Base-by-base conservation (phyloP, 306 rosid genomes). In the Lotus japonicus region DNA sequence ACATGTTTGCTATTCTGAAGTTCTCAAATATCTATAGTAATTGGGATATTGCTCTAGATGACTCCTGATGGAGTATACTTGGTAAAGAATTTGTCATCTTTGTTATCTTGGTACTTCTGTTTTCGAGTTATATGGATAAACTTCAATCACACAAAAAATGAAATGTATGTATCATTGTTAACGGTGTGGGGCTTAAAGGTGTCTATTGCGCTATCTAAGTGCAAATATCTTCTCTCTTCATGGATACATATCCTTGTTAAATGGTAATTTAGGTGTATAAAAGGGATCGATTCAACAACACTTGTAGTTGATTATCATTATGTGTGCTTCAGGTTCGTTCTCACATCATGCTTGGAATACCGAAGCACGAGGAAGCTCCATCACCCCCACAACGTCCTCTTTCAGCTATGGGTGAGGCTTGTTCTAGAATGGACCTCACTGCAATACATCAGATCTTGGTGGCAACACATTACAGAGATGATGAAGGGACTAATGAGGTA, bases 371-470 rank as follows among this genome's bases (percentile, higher is more conserved):
- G 74, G 97, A 89, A 54, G 90, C 95, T 44, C 97, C 96, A 58
- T 68, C 95, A 69, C 76, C 96, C 70, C 98, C 95, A 2, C 99
- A 84, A 50, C 92, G 96, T 8, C 99, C 96, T 61, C 91, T 94
- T 63, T 94, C 99, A 5, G 82, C 97, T 31, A 90, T 94, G 99
- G 99, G 99, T 4, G 97, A 94, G 79, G 99, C 97, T 59, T 90
- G 99, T 81, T 90, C 99, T 28, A 81, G 99, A 70, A 85, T 88
- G 96, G 99, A 94, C 87, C 97, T 94, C 59, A 94, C 99, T n/a
- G 99, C 99, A 33, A 94, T 94, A 81, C 97, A 94, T 82, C 97
- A 87, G 84, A 85, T 90, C 71, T 81, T 94, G 85, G 95, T 94
- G 57, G 72, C 77, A 61, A 77, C 97, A 0, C 97, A 90, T 81